Evolutionary conservation across 2,329 filamentous ascomycete species (phyloP).

Genomic region (Colletotrichum lentis): DNA sequence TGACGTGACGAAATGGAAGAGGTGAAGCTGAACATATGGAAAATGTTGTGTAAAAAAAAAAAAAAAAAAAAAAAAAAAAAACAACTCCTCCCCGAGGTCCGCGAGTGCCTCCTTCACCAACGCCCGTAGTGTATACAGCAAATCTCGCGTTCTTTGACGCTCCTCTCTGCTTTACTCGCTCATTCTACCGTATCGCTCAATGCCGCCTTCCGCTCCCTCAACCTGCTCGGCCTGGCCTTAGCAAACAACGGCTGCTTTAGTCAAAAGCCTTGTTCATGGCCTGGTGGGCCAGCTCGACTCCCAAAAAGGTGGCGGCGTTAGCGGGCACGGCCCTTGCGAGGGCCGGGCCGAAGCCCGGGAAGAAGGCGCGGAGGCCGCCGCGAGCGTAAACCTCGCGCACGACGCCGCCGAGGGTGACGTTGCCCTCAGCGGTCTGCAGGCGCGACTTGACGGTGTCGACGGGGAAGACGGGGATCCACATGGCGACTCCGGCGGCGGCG

Average conservation of each 20-base stretch:
- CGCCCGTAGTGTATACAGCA: not conserved
- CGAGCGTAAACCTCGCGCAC: conserved; percentile 82
- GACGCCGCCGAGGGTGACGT: conserved; percentile 80
- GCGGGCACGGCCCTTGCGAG: conserved; percentile 92
- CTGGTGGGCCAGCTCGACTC: conserved; percentile 84
- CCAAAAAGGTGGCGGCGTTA: conserved; percentile 93
- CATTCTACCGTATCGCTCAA: not conserved
- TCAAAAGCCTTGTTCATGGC: conserved; percentile 80
- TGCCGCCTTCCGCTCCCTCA: not conserved
- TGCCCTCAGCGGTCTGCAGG: conserved; percentile 88
- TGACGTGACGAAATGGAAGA: not conserved
- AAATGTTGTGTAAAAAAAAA: not conserved
- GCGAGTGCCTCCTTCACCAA: conserved; percentile 13
- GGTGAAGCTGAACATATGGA: not conserved
- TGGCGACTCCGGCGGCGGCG: conserved; percentile 90
- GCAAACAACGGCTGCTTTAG: not conserved
- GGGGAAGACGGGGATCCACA: conserved; percentile 99
- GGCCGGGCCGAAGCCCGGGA: conserved; percentile 94
- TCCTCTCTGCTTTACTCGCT: not conserved
- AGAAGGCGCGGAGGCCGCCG: conserved; percentile 91
- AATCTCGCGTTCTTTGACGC: not conserved
- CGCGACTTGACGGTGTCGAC: conserved; percentile 96
- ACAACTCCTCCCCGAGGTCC: too few species aligned
- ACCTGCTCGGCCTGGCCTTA: not conserved
- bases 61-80: not conserved